Percentiles rank a stretch among this genome's conserved stretches.
Conservation (phyloP, 2,329 filamentous ascomycete genomes). For the Fusarium phyllophilum region DNA sequence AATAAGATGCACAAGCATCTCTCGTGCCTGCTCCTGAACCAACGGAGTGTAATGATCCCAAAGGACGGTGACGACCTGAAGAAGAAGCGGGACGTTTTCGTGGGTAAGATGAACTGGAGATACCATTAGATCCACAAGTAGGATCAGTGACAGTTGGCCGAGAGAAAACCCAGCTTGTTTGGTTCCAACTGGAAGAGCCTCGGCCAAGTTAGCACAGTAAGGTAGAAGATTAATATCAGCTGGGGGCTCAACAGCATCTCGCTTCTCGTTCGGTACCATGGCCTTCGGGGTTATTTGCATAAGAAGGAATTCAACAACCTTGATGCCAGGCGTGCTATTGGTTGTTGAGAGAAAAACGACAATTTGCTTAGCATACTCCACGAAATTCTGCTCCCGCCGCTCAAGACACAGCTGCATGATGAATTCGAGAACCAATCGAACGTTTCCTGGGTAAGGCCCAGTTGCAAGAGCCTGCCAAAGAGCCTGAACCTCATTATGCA, state of each 20-base stretch:
- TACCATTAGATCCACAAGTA: slow-evolving; percentile 96
- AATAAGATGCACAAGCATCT: slow-evolving; percentile 97
- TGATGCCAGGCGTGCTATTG: slow-evolving; percentile 76
- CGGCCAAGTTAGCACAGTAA: slow-evolving; percentile 86
- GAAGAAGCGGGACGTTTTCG: slow-evolving; percentile 83
- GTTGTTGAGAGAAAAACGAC: slow-evolving; percentile 94
- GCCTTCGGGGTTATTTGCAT: slow-evolving; percentile 92
- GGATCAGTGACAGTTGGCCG: slow-evolving; percentile 90
- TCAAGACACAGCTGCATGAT: slow-evolving; percentile 95
- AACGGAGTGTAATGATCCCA: slow-evolving; percentile 98
- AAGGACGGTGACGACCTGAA: slow-evolving; percentile 91
- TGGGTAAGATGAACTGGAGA: slow-evolving; percentile 83
- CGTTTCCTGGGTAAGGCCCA: slow-evolving; percentile 91
- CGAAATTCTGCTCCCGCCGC: slow-evolving; percentile 95
- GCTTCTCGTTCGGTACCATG: slow-evolving; percentile 94
- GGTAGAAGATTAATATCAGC: slow-evolving; percentile 80
- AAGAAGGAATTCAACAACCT: slow-evolving; percentile 93
- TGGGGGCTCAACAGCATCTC: slow-evolving; percentile 73
- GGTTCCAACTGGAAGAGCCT: slow-evolving; percentile 85
- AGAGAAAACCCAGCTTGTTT: slow-evolving; percentile 92
- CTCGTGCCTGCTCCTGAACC: slow-evolving; percentile 94
- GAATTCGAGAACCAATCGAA: slow-evolving; percentile 93
- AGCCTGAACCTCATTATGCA: slow-evolving; percentile 97
- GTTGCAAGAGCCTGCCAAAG: slow-evolving; percentile 97
- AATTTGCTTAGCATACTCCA: slow-evolving; percentile 97